Conservation (phyloP, 2,329 filamentous ascomycete species). For the Clonostachys solani region DNA sequence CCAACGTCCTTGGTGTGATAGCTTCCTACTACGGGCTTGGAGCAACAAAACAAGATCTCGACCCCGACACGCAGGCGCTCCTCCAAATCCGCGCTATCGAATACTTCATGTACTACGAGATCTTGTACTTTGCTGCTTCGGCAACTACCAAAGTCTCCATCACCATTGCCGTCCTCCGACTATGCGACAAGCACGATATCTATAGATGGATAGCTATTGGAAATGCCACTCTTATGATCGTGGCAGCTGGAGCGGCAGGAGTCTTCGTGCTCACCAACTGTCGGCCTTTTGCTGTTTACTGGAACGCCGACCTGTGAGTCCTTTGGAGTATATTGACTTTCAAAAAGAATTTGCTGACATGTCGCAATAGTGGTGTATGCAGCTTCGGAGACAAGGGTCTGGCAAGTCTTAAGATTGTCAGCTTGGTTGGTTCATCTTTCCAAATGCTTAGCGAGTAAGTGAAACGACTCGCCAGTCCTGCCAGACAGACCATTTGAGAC, state of each 20-base stretch:
- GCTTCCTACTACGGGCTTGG: slow-evolving; percentile 6
- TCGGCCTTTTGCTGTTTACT: slow-evolving; percentile 8
- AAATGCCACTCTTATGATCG: too few species aligned
- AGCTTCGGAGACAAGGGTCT: too few species aligned
- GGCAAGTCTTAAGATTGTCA: too few species aligned
- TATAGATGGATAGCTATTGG: too few species aligned
- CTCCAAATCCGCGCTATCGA: slow-evolving; percentile 4
- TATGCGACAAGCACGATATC: slow-evolving; percentile 1
- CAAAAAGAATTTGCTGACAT: background rate
- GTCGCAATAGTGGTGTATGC: background rate
- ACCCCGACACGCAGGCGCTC: slow-evolving; percentile 1
- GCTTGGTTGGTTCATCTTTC: too few species aligned
- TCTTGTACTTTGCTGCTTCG: slow-evolving; percentile 12
- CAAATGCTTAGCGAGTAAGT: too few species aligned
- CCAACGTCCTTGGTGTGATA: slow-evolving; percentile 5
- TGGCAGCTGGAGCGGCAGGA: too few species aligned
- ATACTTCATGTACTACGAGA: slow-evolving; percentile 7
- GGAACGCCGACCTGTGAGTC: slow-evolving; percentile 10
- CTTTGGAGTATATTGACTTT: background rate
- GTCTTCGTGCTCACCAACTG: slow-evolving; percentile 12
- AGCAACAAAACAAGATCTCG: background rate
- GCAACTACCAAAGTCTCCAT: slow-evolving; percentile 12
- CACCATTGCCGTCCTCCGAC: slow-evolving; percentile 10
- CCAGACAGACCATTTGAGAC: too few species aligned
- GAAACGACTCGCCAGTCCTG: too few species aligned